Evolutionary conservation across 139 green algal species (phyloP).

Genomic region (Asterochloris erici): DNA sequence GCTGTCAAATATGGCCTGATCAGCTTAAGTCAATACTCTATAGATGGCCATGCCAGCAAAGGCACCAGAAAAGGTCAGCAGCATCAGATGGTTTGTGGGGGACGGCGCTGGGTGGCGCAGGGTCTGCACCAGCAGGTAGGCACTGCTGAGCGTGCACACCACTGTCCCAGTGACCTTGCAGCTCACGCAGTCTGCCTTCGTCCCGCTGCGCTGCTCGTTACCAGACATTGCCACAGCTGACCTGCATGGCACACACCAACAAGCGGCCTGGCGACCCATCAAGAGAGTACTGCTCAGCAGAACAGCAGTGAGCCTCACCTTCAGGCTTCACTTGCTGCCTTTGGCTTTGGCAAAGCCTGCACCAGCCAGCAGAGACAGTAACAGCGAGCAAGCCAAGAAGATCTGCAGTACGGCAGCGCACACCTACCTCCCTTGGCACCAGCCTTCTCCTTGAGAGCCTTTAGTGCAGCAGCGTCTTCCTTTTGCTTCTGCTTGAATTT

Average conservation of each 20-base stretch:
- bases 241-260: background rate
- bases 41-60: constrained; percentile 4
- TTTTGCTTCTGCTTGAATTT: constrained; percentile 29
- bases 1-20: background rate
- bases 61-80: background rate
- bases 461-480: constrained; percentile 25
- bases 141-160: constrained; percentile 10
- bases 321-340: background rate
- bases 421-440: constrained; percentile 12
- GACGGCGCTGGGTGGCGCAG: background rate
- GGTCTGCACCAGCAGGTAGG: constrained; percentile 9
- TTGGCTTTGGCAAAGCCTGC: constrained; percentile 20
- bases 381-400: background rate
- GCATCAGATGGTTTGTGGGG: background rate
- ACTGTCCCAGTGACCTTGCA: constrained; percentile 14
- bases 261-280: background rate
- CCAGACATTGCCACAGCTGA: background rate
- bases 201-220: background rate
- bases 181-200: constrained; percentile 4
- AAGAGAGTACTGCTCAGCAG: background rate
- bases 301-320: background rate
- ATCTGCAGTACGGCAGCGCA: background rate
- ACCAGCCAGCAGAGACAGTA: background rate
- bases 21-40: background rate
- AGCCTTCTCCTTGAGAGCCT: constrained; percentile 30